Evolutionary conservation across 2,329 filamentous ascomycete genomes (phyloP), one percentile per base, ranked within the genome.

Genomic region (Penicillium sp.): DNA sequence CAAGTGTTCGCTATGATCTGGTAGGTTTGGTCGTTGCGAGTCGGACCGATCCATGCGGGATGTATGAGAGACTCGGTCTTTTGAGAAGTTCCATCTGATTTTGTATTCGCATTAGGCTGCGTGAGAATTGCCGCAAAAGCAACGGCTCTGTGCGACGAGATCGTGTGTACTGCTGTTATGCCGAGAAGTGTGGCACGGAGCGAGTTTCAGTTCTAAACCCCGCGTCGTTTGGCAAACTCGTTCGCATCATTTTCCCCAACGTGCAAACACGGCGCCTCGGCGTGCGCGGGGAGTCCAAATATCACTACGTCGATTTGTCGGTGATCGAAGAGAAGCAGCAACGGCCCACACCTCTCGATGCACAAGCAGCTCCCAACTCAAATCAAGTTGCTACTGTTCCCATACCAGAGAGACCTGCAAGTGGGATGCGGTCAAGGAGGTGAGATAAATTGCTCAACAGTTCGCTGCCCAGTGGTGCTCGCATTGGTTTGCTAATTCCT

Each of bases 201-300:
- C 83, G 90, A 63, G 94, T 97, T 35, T 94, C 93, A 0, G 90
- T 95, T 8, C 73, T 98, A 48, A 98, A 98, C 64, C 93, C 93
- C 37, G 93, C 93, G 8, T 97, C 91, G 27, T 98, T 98, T 70
- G 93, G 93, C 48, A 98, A 98, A 70, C 81, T 98, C 38, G 93
- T 98, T 32, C 84, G 93, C 29, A 91, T 98, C 35, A 86, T 98
- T 44, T 98, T 97, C 60, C 91, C 93, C 0, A 91, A 90, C 37
- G 84, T 98, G 24, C 91, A 95, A 70, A 98, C 93, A 29, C 81
- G 93, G 50, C 82, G 93, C 55, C 77, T 98, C 9, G 93, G 93
- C 53, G 90, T 97, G 40, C 83, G 93, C 45, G 93, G 93, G 55
- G 91, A 97, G 72, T 98, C 93, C 11, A 98, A 98, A 67, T 98